Evolutionary conservation across 805 yeast species (phyloP), one percentile per base, ranked within the genome.

Genomic region (Cephaloascus albidus): DNA sequence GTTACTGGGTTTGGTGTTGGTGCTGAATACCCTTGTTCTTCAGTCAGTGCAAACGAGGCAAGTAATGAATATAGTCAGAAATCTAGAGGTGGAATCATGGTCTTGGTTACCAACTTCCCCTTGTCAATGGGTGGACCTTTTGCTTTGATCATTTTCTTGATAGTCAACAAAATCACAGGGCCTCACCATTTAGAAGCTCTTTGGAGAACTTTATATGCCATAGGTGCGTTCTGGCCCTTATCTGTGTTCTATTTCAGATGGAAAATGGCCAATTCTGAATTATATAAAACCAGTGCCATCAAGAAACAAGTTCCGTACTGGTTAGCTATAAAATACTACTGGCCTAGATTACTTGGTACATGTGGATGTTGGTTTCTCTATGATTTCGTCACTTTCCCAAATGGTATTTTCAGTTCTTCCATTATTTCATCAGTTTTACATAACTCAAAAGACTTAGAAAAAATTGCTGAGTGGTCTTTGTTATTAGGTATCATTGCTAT

Each of bases 371-470:
- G 93, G 93, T 83, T 83, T 63, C 65, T 83, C 49, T 84, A 81
- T 53, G 94, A 84, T 61, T 84, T 83, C 50, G 84, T 84, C 49
- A 78, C 85, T 4, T 84, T 83, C 65, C 89, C 90, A 10, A 82
- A 82, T 53, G 87, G 86, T 54, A 69, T 81, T 38, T 81, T 81
- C 54, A 72, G 83, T 4, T 71, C 72, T 10, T 67, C 79, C 23
- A 81, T 82, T 47, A 76, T 81, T 40, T 50, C 77, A 12, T 59
- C 69, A n/a, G 69, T 72, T 30, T 61, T 79, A 38, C 53, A 59
- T 14, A 55, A 55, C 3, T 44, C 53, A 3, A 53, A 46, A 18
- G 60, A 74, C 47, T 63, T 81, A 48, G 75, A 72, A 46, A 69
- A 58, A 45, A 70, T 77, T 33, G 88, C 79, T 10, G 89, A 81